phyloP scores from a whole-genome alignment of 192 early-diverging fungal species.

The Phycomyces nitens region DNA sequence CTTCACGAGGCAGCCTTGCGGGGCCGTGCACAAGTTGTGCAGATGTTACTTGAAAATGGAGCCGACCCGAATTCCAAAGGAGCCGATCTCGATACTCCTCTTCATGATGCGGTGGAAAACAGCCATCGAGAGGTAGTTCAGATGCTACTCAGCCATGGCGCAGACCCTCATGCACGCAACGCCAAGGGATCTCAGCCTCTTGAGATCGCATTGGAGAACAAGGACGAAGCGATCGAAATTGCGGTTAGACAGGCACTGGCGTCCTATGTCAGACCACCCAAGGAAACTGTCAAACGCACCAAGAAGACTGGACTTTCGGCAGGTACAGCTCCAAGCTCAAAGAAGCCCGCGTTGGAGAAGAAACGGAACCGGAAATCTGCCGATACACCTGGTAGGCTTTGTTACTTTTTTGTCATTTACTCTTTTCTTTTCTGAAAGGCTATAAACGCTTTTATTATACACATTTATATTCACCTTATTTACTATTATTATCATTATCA shows the following conservation, averaged over 20 bases:
- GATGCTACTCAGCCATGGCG: slow-evolving; percentile 44
- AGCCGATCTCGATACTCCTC: slow-evolving; percentile 58
- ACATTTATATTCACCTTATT: no score
- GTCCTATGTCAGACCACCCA: no score
- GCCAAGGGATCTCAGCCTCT: slow-evolving; percentile 50
- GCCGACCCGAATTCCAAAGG: slow-evolving; percentile 55
- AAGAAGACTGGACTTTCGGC: background rate
- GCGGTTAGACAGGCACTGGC: background rate
- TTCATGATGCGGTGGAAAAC: slow-evolving; percentile 65
- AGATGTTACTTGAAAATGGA: slow-evolving; percentile 48
- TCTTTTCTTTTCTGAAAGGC: background rate
- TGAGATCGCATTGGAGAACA: slow-evolving; percentile 49
- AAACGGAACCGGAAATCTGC: background rate
- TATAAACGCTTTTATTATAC: no score
- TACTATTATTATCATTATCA: no score
- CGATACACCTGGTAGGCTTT: background rate
- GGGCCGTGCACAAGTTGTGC: slow-evolving; percentile 49
- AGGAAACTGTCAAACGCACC: no score
- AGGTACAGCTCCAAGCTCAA: background rate
- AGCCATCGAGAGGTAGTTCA: slow-evolving; percentile 43
- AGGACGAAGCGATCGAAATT: slow-evolving; percentile 25
- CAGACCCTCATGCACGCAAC: slow-evolving; percentile 50
- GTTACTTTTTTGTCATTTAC: background rate
- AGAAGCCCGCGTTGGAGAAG: background rate
- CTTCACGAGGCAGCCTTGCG: slow-evolving; percentile 63